Conservation (phyloP, 495 filamentous ascomycete genomes). For the Tuber indicum region DNA sequence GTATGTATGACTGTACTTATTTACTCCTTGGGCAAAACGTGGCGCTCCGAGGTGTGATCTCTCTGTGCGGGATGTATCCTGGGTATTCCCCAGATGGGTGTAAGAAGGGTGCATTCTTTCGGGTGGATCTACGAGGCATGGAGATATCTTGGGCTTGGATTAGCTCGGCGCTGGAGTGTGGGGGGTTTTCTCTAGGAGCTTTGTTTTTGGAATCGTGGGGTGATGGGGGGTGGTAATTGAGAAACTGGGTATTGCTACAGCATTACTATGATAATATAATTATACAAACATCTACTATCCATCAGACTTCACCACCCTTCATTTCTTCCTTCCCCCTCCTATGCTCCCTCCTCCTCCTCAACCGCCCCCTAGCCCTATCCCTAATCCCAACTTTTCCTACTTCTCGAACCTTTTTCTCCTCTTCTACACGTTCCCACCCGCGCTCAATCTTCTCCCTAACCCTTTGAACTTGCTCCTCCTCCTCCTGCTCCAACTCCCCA, state of each 20-base stretch:
- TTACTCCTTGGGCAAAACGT: no score
- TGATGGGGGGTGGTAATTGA: not conserved
- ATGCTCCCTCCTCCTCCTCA: slow-evolving; percentile 24
- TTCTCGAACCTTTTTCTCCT: slow-evolving; percentile 32
- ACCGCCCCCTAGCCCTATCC: slow-evolving; percentile 24
- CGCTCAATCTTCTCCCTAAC: slow-evolving; percentile 40
- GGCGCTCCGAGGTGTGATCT: no score
- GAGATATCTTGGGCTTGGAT: no score
- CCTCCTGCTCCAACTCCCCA: slow-evolving; percentile 20
- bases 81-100: no score
- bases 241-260: not conserved
- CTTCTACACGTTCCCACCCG: slow-evolving; percentile 30
- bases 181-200: no score
- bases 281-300: not conserved
- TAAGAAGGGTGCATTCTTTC: no score
- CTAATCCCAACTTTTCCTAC: slow-evolving; percentile 26
- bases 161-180: no score
- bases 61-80: no score
- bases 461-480: slow-evolving; percentile 15
- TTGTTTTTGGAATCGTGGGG: not conserved
- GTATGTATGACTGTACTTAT: no score
- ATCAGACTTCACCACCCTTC: slow-evolving; percentile 13
- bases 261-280: no score
- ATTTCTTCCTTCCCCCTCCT: slow-evolving; percentile 12
- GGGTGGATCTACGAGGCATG: no score